Evolutionary conservation across 768 basidiomycete genomes (phyloP), one percentile per base, ranked within the genome.

Genomic region (Mycena crocata): DNA sequence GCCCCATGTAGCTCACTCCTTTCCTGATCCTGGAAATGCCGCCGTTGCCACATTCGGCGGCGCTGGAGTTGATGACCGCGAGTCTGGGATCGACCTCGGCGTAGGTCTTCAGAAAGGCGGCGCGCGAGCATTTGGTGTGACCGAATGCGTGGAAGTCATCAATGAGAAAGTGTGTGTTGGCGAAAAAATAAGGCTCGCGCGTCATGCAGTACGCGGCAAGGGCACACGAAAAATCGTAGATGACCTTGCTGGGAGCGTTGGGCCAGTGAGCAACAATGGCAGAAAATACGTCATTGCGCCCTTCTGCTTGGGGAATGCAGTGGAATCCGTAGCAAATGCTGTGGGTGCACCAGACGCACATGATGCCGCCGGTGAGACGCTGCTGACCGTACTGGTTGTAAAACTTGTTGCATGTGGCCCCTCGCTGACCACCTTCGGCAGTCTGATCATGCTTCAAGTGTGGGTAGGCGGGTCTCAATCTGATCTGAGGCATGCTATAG

Each of bases 271-370:
- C 82, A 17, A 79, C 69, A 2, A 82, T 68, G 1, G 82, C 80
- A 3, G 77, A 80, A 60, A 83, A 83, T 0, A 82, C 78, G 67
- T 82, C 78, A 60, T 83, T 81, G 1, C 77, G 46, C 3, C 81
- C 80, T 65, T 82, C 81, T 1, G 72, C 76, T 17, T 66, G 48
- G 0, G 79, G 81, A 28, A 81, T 83, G 62, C 74, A 76, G 31
- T 80, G 76, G 56, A 80, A 81, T 1, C 80, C 76, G 66, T 78
- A 78, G 46, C 74, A 71, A 3, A 78, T 71, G 54, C 72, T 74
- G 61, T 80, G 78, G 1, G 76, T 76, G 50, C 77, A 80, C 78
- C 78, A 80, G 5, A 64, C 66, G 7, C 70, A 73, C 74, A 77
- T 76, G 6, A 79, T 73, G 3, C 78, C 77, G 5, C 78, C 77